Conservation (phyloP, 2,329 filamentous ascomycete genomes). For the Pseudocercospora eumusae region DNA sequence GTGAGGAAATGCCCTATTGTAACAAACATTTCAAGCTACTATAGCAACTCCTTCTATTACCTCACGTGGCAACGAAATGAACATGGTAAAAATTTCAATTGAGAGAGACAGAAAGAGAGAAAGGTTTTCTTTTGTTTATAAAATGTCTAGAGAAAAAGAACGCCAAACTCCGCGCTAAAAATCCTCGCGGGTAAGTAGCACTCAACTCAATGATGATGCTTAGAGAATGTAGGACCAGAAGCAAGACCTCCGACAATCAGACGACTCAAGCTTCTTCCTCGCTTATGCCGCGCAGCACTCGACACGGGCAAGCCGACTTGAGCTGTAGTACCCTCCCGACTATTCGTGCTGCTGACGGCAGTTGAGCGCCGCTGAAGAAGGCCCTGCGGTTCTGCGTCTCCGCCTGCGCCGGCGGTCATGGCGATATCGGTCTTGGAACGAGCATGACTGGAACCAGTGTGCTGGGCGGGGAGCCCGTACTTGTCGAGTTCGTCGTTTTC, state of each 20-base stretch:
- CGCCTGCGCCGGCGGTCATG: slow-evolving; percentile 26
- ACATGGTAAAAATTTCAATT: too few relatives aligned
- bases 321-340: slow-evolving; percentile 4
- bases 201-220: slow-evolving; percentile 33
- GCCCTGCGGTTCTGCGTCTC: slow-evolving; percentile 22
- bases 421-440: slow-evolving; percentile 15
- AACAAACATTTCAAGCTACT: too few relatives aligned
- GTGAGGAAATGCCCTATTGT: too few relatives aligned
- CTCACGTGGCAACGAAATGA: too few relatives aligned
- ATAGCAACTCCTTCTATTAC: too few relatives aligned
- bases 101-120: too few relatives aligned
- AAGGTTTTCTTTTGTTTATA: too few relatives aligned
- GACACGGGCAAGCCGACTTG: not conserved
- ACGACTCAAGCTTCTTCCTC: slow-evolving; percentile 30
- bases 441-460: slow-evolving; percentile 16
- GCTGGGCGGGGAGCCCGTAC: slow-evolving; percentile 33
- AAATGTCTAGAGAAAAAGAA: too few relatives aligned
- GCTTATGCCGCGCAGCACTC: slow-evolving; percentile 21
- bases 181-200: too few relatives aligned
- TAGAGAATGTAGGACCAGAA: slow-evolving; percentile 36
- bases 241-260: slow-evolving; percentile 33
- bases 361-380: slow-evolving; percentile 24
- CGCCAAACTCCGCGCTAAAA: too few relatives aligned
- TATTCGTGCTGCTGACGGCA: slow-evolving; percentile 21
- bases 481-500: slow-evolving; percentile 34